Evolutionary conservation across 805 yeast species (phyloP), one percentile per base, ranked within the genome.

Genomic region (Komagataella populi): DNA sequence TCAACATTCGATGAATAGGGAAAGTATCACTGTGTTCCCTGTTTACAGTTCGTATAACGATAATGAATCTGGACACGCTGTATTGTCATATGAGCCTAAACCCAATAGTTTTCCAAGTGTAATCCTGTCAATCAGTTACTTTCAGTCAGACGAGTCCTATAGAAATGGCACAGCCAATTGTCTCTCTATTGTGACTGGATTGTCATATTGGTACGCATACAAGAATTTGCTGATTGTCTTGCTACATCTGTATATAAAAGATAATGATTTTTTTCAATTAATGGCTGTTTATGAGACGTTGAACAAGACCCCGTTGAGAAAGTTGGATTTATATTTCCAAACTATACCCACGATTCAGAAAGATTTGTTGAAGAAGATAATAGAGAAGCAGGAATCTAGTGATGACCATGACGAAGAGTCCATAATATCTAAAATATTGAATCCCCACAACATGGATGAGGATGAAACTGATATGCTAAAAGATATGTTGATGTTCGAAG

Each of bases 11-110:
- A 70, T 74, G 47, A 66, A 77, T 47, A 71, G 66, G n/a, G 81
- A 80, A 52, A 83, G 81, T 59, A 80, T 70, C 55, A 80, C 87
- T 0, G 60, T 76, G 6, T 76, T 81, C 55, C 70, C 81, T 14
- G 60, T 83, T 8, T 80, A 72, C 61, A 55, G 62, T 4, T 17
- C n/a, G 24, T 43, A 18, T 7, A 8, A 69, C 1, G 70, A 70
- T 3, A 66, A 66, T 51, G 71, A 69, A 56, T 73, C 69, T 56
- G 71, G 70, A 55, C 51, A 63, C 17, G 64, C 56, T 52, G 65
- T 68, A 50, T 14, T 12, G 22, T 20, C 52, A 54, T 30, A n/a
- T 23, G 16, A 36, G 17, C 18, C 23, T n/a, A 23, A 49, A 17
- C 14, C 50, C 18, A n/a, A 14, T 16, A 22, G 46, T 12, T 23